Conservation (phyloP, 2,329 filamentous ascomycete genomes). For the Zymoseptoria brevis region DNA sequence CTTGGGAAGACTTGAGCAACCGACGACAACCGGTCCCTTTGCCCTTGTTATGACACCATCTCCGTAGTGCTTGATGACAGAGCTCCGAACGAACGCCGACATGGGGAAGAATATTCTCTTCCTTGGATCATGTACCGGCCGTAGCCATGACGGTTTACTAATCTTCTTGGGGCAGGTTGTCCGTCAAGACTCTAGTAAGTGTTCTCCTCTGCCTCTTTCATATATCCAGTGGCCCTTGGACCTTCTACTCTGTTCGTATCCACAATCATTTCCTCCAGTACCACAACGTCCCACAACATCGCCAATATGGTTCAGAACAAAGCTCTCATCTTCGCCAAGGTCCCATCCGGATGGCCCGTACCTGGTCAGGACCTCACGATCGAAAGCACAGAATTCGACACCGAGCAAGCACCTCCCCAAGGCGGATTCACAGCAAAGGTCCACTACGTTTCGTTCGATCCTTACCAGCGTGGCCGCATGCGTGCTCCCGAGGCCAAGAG, state of each 20-base stretch:
- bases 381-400: constrained; percentile 62
- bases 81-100: neutral
- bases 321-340: constrained; percentile 62
- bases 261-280: neutral
- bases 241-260: neutral
- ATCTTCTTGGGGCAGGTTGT: neutral
- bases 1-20: neutral
- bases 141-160: neutral
- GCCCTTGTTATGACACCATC: neutral
- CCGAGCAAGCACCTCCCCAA: constrained; percentile 49
- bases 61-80: neutral
- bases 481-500: constrained; percentile 53
- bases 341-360: constrained; percentile 60
- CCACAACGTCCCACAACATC: neutral
- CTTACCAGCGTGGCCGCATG: constrained; percentile 78
- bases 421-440: constrained; percentile 64
- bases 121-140: neutral
- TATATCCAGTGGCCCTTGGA: neutral
- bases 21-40: neutral
- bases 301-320: constrained; percentile 57
- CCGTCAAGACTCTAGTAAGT: neutral
- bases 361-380: constrained; percentile 62
- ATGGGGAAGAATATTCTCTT: neutral
- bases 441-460: constrained; percentile 70
- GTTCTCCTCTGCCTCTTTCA: neutral